A percentile compares a stretch with the other conserved stretches of the same genome.
phyloP scores from a whole-genome alignment of 2,329 filamentous ascomycete species.

The Emergomyces orientalis region DNA sequence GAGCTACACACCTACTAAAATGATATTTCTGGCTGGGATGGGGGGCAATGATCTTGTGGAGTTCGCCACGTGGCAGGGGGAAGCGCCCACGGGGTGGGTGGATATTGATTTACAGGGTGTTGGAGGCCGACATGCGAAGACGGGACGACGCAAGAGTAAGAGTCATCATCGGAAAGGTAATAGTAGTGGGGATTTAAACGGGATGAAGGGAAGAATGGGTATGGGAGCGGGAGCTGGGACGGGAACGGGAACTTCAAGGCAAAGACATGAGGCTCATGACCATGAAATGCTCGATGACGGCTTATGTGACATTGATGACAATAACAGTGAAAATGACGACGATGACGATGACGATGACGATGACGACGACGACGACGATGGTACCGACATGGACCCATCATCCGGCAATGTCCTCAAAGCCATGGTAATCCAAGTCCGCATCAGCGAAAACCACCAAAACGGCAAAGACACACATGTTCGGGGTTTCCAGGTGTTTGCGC shows the following conservation, averaged over 20 bases:
- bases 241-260: background rate
- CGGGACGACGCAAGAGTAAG: constrained; percentile 23
- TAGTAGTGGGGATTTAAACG: background rate
- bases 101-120: constrained; percentile 64
- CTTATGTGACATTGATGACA: constrained; percentile 11
- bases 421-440: constrained; percentile 80
- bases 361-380: constrained; percentile 17
- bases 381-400: constrained; percentile 25
- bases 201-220: constrained; percentile 2
- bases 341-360: constrained; percentile 14
- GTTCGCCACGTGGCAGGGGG: constrained; percentile 70
- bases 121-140: constrained; percentile 37
- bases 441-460: constrained; percentile 96
- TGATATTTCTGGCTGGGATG: constrained; percentile 79
- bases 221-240: constrained; percentile 8
- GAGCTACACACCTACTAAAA: constrained; percentile 91
- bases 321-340: constrained; percentile 8
- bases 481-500: constrained; percentile 75
- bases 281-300: background rate
- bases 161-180: constrained; percentile 11
- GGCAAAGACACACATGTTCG: constrained; percentile 98
- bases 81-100: constrained; percentile 79
- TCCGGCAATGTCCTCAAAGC: constrained; percentile 70
- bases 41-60: constrained; percentile 85
- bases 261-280: background rate